phyloP scores from a whole-genome alignment of 495 filamentous ascomycete genomes.

The Annulohypoxylon stygium region DNA sequence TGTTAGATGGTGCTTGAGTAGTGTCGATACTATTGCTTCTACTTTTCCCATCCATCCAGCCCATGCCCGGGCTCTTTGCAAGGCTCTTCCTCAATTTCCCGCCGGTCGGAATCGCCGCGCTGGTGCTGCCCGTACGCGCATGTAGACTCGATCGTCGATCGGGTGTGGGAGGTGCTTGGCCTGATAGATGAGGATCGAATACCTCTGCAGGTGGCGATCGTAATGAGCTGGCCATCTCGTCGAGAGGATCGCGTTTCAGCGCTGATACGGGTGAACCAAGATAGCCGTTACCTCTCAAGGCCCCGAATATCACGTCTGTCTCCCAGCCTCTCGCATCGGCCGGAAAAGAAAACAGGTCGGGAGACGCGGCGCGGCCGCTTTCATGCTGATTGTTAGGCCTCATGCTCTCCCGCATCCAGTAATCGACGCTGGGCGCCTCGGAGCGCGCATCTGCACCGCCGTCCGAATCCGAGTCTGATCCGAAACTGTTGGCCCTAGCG shows the following conservation, averaged over 20 bases:
- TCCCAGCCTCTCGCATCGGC: constrained; percentile 54
- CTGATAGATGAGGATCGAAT: constrained; percentile 41
- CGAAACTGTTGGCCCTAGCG: constrained; percentile 54
- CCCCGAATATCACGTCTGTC: constrained; percentile 59
- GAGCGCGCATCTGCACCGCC: constrained; percentile 53
- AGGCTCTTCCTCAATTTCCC: constrained; percentile 50
- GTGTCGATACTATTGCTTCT: constrained; percentile 59
- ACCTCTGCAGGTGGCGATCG: constrained; percentile 45
- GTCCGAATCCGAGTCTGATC: constrained; percentile 52
- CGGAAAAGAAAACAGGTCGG: constrained; percentile 64
- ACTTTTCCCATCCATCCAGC: constrained; percentile 38
- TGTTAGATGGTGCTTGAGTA: constrained; percentile 12
- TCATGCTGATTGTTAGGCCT: constrained; percentile 48
- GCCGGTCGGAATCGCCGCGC: constrained; percentile 30
- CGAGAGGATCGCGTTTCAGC: constrained; percentile 55
- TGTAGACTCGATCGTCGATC: constrained; percentile 61
- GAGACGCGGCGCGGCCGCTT: constrained; percentile 50
- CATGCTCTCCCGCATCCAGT: constrained; percentile 61
- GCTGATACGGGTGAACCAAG: constrained; percentile 46
- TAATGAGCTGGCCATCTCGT: constrained; percentile 54
- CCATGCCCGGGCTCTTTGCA: constrained; percentile 21
- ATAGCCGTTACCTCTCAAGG: constrained; percentile 54
- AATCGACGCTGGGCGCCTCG: constrained; percentile 56
- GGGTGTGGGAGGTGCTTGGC: constrained; percentile 52
- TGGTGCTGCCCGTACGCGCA: constrained; percentile 52